Evolutionary conservation across 768 basidiomycete species (phyloP).

Genomic region (Chiua virens): DNA sequence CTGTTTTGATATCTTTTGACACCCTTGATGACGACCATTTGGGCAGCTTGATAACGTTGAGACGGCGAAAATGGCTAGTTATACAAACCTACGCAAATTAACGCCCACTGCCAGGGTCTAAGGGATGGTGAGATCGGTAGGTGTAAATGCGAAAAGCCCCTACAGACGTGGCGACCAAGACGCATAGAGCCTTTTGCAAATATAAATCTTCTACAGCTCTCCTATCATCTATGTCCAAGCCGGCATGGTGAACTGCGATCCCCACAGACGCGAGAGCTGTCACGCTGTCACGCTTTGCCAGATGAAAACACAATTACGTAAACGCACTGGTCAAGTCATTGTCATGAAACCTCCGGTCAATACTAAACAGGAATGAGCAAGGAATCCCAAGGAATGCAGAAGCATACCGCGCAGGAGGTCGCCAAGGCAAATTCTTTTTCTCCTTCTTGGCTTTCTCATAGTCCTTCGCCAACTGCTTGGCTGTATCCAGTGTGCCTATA

Average conservation of each 20-base stretch:
- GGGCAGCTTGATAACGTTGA: conserved; percentile 60
- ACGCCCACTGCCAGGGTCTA: too few relatives aligned
- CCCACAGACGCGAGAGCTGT: conserved; percentile 68
- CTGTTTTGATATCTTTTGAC: conserved; percentile 78
- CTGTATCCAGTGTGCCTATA: too few relatives aligned
- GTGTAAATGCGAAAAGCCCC: conserved; percentile 21
- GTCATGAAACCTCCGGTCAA: too few relatives aligned
- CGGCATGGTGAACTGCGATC: conserved; percentile 92
- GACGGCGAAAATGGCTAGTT: neutral
- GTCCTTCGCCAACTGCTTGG: too few relatives aligned
- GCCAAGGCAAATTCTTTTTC: conserved; percentile 66
- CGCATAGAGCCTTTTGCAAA: conserved; percentile 55
- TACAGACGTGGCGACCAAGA: conserved; percentile 85
- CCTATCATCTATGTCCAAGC: conserved; percentile 73
- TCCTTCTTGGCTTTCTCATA: conserved; percentile 57
- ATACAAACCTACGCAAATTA: conserved; percentile 73
- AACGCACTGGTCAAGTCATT: too few relatives aligned
- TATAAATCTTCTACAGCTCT: conserved; percentile 73
- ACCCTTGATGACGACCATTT: conserved; percentile 91
- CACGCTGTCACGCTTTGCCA: conserved; percentile 4
- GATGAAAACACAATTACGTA: neutral
- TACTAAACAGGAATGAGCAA: too few relatives aligned
- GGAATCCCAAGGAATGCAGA: too few relatives aligned
- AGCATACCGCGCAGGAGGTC: conserved; percentile 55
- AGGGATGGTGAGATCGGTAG: conserved; percentile 6